A percentile compares a stretch with the other conserved stretches of the same genome.
Conservation (phyloP, 139 green algal genomes). For the Mesotaenium endlicherianum region DNA sequence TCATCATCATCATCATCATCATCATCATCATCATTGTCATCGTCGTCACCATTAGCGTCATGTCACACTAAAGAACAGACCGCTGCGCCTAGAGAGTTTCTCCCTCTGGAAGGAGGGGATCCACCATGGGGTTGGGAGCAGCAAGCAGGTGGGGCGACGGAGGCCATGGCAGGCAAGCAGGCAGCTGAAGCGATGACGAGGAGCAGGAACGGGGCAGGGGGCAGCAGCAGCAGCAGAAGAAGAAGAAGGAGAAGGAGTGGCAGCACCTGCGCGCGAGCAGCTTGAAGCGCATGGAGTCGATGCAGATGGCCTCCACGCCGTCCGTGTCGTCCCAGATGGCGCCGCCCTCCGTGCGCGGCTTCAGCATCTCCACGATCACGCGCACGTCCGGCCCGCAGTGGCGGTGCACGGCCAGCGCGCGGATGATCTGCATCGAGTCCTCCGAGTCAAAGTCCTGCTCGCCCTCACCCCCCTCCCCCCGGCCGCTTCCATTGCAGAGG, state of each 20-base stretch:
- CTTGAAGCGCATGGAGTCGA: neutral
- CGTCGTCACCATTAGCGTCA: neutral
- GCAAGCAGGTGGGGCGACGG: no score
- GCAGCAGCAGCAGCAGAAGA: neutral
- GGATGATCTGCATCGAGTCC: constrained; percentile 20
- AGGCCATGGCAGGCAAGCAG: no score
- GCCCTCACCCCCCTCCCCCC: neutral
- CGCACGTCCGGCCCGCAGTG: constrained; percentile 4
- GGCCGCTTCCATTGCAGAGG: neutral
- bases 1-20: neutral
- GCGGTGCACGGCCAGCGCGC: neutral
- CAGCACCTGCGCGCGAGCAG: constrained; percentile 26
- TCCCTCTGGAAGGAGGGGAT: no score
- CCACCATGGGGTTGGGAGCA: no score
- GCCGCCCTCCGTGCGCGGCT: neutral
- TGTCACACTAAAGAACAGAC: neutral
- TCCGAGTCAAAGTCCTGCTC: neutral
- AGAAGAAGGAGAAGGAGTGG: neutral
- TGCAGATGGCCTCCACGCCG: constrained; percentile 15
- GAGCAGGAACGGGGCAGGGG: neutral
- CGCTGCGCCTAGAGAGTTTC: neutral
- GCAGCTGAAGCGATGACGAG: no score
- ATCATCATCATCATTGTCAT: neutral
- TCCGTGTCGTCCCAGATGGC: constrained; percentile 14
- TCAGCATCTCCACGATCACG: constrained; percentile 21